Evolutionary conservation across 495 filamentous ascomycete species (phyloP), one percentile per base, ranked within the genome.

Genomic region (Sphaerosporella brunnea): DNA sequence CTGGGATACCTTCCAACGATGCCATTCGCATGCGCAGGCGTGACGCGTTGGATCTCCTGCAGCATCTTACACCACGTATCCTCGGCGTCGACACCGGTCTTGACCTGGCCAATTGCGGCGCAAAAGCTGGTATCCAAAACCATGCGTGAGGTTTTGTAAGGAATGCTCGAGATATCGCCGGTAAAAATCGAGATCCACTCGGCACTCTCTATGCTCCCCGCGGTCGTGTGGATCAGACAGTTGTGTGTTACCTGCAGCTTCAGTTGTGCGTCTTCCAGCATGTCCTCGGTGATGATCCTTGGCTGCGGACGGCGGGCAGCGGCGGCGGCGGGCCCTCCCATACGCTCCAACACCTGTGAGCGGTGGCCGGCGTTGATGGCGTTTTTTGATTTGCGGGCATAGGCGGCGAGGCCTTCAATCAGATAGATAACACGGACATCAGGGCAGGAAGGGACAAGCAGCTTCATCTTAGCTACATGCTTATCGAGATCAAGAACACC

Each of bases 31-130:
- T 84, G 72, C 1, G 78, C 70, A 0, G 74, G 71, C 4, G 84
- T 88, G 11, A 93, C 68, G 16, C 81, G 74, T 23, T 71, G 66
- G 19, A 88, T 71, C 63, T 85, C 78, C 62, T 86, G 79, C 36
- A 93, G 66, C 82, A 88, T 83, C 52, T 76, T 77, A 36, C 75
- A 63, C 51, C 78, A 90, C 0, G 76, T 86, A 53, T 90, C 84
- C 16, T 64, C 54, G 15, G 72, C 66, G 41, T 75, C 73, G 16
- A 78, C 72, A 36, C 82, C 84, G 0, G 77, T 71, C 41, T 78
- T 79, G 26, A 90, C 82, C 59, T 90, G 84, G 0, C 84, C 84
- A 0, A 66, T 64, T 32, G 85, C 84, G 77, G 88, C 85, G 63
- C 84, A 88, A 65, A 90, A 90, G 2, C 74, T 71, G 4, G 78